These are phyloP conservation scores for Sclerospora graminicola DNA, from an alignment of 352 stramenopile genomes.

Conservation along the genomic window DNA sequence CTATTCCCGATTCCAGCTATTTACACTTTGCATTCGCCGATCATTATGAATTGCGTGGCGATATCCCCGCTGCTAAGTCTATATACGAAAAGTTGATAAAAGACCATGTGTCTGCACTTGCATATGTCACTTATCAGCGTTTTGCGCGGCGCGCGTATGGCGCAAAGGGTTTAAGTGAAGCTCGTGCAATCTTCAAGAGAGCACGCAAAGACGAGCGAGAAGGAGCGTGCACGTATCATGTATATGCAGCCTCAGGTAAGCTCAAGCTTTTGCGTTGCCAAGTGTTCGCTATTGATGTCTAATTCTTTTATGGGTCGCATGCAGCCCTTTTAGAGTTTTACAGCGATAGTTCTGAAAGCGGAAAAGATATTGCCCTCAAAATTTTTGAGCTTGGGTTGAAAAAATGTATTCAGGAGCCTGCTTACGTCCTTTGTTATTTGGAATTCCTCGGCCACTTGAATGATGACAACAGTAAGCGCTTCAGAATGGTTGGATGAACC, in stretches of 20 bases:
- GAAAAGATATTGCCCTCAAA: conserved; percentile 81
- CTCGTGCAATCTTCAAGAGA: conserved; percentile 71
- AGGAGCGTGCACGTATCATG: conserved; percentile 72
- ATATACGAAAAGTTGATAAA: conserved; percentile 80
- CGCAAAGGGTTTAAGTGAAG: conserved; percentile 61
- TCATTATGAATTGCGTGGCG: conserved; percentile 65
- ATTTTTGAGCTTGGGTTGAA: conserved; percentile 86
- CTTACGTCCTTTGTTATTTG: conserved; percentile 78
- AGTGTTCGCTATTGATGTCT: conserved; percentile 3
- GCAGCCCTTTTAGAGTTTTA: conserved; percentile 80
- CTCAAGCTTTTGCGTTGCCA: too few relatives aligned
- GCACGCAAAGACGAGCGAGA: conserved; percentile 77
- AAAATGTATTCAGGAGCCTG: conserved; percentile 81
- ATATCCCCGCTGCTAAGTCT: conserved; percentile 49
- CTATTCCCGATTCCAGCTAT: conserved; percentile 71
- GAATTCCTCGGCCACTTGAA: conserved; percentile 82
- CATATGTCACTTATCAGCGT: conserved; percentile 79
- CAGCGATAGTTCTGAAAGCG: conserved; percentile 66
- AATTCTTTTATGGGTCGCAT: neutral
- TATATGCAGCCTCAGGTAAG: conserved; percentile 72
- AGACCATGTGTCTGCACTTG: conserved; percentile 57
- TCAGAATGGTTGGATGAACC: neutral
- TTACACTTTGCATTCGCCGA: conserved; percentile 73
- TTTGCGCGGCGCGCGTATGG: conserved; percentile 73
- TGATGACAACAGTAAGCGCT: conserved; percentile 80